These are phyloP conservation scores for Hypseocharis bilobata DNA, from an alignment of 441 rosid genomes.

Conservation along the genomic window DNA sequence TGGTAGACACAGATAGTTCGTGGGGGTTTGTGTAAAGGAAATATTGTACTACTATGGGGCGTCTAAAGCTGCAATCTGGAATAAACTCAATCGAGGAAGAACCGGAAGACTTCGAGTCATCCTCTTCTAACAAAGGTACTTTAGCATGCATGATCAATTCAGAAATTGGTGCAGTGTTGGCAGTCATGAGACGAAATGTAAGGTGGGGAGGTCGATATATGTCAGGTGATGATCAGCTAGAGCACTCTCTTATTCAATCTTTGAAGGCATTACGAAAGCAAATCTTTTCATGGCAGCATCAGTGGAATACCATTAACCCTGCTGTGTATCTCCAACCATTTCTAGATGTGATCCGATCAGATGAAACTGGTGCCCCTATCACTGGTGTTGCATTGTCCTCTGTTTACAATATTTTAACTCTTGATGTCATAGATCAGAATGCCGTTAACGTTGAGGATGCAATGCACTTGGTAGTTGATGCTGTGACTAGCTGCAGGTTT, in stretches of 20 bases:
- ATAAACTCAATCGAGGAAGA: conserved; percentile 54
- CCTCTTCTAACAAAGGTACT: conserved; percentile 43
- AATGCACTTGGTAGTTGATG: conserved; percentile 75
- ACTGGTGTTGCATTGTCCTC: conserved; percentile 94
- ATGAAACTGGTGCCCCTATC: conserved; percentile 90
- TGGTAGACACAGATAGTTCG: conserved; percentile 21
- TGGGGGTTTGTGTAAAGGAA: conserved; percentile 17
- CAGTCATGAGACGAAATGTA: conserved; percentile 94
- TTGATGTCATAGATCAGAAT: conserved; percentile 59
- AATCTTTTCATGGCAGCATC: conserved; percentile 66
- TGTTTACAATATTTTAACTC: conserved; percentile 72
- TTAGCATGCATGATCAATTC: conserved; percentile 69
- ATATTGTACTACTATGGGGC: conserved; percentile 50
- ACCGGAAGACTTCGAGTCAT: conserved; percentile 44
- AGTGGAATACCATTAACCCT: conserved; percentile 62
- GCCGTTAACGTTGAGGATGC: conserved; percentile 73
- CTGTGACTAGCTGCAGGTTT: conserved; percentile 78
- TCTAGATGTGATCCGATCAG: conserved; percentile 78
- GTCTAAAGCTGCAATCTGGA: conserved; percentile 56
- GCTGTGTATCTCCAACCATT: conserved; percentile 70
- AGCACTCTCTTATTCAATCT: conserved; percentile 81
- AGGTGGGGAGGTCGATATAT: conserved; percentile 78
- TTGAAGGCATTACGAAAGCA: conserved; percentile 74
- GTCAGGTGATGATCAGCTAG: conserved; percentile 81
- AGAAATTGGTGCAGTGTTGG: conserved; percentile 84